phyloP scores from a whole-genome alignment of 441 rosid genomes.

The Arabidopsis hybrid region DNA sequence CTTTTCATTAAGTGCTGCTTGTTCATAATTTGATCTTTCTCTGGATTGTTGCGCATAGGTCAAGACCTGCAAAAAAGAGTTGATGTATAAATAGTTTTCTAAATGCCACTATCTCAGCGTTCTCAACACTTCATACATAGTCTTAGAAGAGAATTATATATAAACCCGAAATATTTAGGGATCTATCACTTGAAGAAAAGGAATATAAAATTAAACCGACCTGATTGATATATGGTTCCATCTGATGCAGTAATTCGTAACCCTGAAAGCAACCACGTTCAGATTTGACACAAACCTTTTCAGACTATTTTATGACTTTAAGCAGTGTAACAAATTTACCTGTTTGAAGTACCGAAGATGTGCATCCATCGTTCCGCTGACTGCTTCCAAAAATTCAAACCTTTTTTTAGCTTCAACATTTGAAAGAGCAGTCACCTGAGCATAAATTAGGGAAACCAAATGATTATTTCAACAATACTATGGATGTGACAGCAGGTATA shows the following conservation, averaged over 20 bases:
- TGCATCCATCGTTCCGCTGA: conserved; percentile 99
- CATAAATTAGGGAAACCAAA: conserved; percentile 20
- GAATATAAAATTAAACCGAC: conserved; percentile 45
- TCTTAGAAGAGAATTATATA: conserved; percentile 12
- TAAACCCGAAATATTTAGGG: not conserved
- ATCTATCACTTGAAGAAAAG: not conserved
- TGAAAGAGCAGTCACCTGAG: conserved; percentile 90
- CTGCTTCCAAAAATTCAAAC: conserved; percentile 98
- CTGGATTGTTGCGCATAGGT: conserved; percentile 97
- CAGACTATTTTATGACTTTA: conserved; percentile 17
- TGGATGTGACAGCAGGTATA: not conserved
- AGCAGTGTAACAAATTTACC: conserved; percentile 49
- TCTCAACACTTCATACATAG: conserved; percentile 2
- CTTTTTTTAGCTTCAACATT: conserved; percentile 98
- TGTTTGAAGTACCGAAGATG: conserved; percentile 99
- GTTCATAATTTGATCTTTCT: conserved; percentile 97
- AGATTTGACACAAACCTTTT: conserved; percentile 34
- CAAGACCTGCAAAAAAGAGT: conserved; percentile 69
- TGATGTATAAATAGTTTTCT: conserved; percentile 17
- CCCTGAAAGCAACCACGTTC: conserved; percentile 62
- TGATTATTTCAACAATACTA: conserved; percentile 3
- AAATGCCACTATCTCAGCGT: conserved; percentile 16
- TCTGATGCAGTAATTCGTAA: conserved; percentile 95
- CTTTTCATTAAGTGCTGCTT: conserved; percentile 92
- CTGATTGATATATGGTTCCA: conserved; percentile 99